These are phyloP conservation scores for Leucosporidium creatinivorum DNA, from an alignment of 768 basidiomycete genomes.

Conservation along the genomic window DNA sequence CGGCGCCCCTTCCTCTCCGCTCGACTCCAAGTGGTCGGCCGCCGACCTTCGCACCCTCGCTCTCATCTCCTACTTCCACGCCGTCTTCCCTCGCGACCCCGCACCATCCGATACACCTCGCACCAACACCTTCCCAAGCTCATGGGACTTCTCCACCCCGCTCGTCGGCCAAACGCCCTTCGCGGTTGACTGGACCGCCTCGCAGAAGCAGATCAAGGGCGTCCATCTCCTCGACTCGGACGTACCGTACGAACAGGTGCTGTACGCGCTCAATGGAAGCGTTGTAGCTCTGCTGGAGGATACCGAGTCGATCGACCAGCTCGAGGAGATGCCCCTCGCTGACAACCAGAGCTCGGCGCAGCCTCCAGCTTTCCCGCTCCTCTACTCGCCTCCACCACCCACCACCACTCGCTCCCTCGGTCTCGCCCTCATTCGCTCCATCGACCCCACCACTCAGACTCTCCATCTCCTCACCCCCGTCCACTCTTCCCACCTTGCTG, in stretches of 20 bases:
- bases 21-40: constrained; percentile 28
- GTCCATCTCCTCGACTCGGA: constrained; percentile 66
- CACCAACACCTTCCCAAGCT: constrained; percentile 32
- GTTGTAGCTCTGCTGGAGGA: constrained; percentile 63
- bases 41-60: constrained; percentile 27
- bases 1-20: constrained; percentile 17
- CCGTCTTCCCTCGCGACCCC: neutral
- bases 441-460: constrained; percentile 25
- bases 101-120: constrained; percentile 57
- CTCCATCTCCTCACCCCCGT: constrained; percentile 79
- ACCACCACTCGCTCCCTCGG: constrained; percentile 61
- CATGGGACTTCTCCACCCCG: constrained; percentile 64
- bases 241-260: constrained; percentile 62
- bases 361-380: constrained; percentile 4
- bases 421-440: constrained; percentile 64
- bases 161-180: constrained; percentile 65
- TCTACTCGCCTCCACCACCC: constrained; percentile 50
- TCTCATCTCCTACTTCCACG: constrained; percentile 30
- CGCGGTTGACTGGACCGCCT: constrained; percentile 53
- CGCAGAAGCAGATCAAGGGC: constrained; percentile 50
- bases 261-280: constrained; percentile 66
- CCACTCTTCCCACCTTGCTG: constrained; percentile 48
- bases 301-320: neutral
- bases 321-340: neutral
- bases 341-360: too few species aligned